Conservation (phyloP, 768 basidiomycete species). For the Xerocomellus dryophilus region DNA sequence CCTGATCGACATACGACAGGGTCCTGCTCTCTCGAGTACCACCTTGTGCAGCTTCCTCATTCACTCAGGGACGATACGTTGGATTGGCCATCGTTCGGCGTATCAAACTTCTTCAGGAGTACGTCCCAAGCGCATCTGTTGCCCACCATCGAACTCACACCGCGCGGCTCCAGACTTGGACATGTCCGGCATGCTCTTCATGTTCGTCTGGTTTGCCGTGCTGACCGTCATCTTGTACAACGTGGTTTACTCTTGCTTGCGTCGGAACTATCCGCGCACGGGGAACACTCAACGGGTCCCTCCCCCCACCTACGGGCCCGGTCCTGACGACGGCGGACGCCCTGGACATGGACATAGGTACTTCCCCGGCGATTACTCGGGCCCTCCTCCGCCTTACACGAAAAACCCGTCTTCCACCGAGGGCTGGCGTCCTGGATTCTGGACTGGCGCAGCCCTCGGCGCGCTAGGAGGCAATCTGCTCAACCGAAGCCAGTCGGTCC, state of each 20-base stretch:
- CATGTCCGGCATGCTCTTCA: slow-evolving; percentile 48
- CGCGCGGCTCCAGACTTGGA: slow-evolving; percentile 41
- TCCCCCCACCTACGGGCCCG: slow-evolving; percentile 34
- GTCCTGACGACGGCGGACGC: slow-evolving; percentile 14
- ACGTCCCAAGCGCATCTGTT: not conserved
- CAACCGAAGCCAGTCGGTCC: slow-evolving; percentile 38
- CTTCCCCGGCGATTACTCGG: slow-evolving; percentile 52
- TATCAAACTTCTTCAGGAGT: slow-evolving; percentile 23
- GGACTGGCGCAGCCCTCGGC: slow-evolving; percentile 77
- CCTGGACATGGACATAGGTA: slow-evolving; percentile 40
- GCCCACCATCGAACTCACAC: not conserved
- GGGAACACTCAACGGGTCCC: slow-evolving; percentile 29
- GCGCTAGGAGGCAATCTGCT: slow-evolving; percentile 60
- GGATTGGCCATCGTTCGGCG: slow-evolving; percentile 8
- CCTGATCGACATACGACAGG: slow-evolving; percentile 40
- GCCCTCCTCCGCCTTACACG: slow-evolving; percentile 58
- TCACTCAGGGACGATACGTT: slow-evolving; percentile 22
- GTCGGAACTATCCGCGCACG: slow-evolving; percentile 28
- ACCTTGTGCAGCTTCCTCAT: slow-evolving; percentile 65
- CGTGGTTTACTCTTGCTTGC: slow-evolving; percentile 54
- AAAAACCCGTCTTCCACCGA: slow-evolving; percentile 30
- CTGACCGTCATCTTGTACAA: slow-evolving; percentile 55
- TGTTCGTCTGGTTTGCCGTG: slow-evolving; percentile 53
- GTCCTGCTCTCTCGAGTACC: slow-evolving; percentile 85
- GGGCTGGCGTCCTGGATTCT: slow-evolving; percentile 73